A percentile compares a stretch with the other conserved stretches of the same genome.
phyloP scores from a whole-genome alignment of 1,139 yeast species.

The Wickerhamomyces sp. region DNA sequence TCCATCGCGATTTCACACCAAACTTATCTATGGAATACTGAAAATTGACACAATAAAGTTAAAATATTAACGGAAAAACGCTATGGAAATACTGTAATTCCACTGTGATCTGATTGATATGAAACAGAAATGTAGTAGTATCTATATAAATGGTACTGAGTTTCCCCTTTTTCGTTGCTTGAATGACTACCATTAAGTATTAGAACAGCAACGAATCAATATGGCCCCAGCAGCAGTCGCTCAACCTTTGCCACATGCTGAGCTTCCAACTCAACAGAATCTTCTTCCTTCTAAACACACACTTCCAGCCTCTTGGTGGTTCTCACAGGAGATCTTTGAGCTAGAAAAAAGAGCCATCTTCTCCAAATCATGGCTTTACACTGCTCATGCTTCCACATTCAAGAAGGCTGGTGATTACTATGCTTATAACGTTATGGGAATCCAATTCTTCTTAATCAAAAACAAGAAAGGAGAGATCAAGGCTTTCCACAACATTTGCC shows the following conservation, averaged over 20 bases:
- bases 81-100: no score
- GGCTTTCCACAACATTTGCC: constrained; percentile 61
- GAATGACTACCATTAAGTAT: no score
- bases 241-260: background rate
- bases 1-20: background rate
- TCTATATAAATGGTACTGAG: no score
- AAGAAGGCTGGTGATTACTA: constrained; percentile 53
- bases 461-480: constrained; percentile 47
- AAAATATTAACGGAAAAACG: no score
- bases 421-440: constrained; percentile 46
- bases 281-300: constrained; percentile 50
- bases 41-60: background rate
- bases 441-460: constrained; percentile 52
- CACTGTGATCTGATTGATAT: no score
- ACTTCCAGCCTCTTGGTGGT: constrained; percentile 65
- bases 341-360: constrained; percentile 54
- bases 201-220: background rate
- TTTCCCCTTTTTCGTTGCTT: no score
- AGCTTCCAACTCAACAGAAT: constrained; percentile 5
- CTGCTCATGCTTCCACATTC: constrained; percentile 47
- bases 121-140: no score
- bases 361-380: constrained; percentile 51
- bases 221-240: constrained; percentile 7
- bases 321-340: constrained; percentile 51
- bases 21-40: background rate